Percentiles rank a stretch among this genome's conserved stretches.
phyloP scores from a whole-genome alignment of 2,329 filamentous ascomycete genomes.

The Xylariaceae sp. region DNA sequence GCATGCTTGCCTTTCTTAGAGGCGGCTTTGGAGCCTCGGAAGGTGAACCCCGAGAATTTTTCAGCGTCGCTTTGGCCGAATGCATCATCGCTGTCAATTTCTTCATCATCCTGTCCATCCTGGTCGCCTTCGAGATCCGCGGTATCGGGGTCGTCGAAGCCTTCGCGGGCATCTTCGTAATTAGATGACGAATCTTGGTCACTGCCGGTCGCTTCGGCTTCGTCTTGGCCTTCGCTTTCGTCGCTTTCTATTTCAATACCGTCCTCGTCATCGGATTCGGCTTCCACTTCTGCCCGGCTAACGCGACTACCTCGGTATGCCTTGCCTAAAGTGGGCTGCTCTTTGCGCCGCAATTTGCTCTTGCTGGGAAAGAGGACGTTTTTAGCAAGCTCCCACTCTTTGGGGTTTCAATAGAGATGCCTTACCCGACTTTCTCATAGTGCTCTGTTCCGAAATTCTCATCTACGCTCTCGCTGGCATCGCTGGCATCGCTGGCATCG shows the following conservation, averaged over 20 bases:
- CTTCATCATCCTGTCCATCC: constrained; percentile 44
- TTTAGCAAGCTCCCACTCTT: too few species aligned
- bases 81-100: constrained; percentile 64
- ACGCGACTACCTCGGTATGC: constrained; percentile 77
- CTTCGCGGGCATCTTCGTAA: constrained; percentile 26
- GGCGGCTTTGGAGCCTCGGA: constrained; percentile 54
- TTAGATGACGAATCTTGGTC: constrained; percentile 31
- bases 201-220: constrained; percentile 41
- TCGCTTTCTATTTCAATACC: too few species aligned
- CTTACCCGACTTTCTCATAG: constrained; percentile 52
- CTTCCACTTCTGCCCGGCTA: constrained; percentile 56
- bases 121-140: constrained; percentile 51
- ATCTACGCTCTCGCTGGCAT: constrained; percentile 46
- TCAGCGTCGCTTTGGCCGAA: constrained; percentile 84
- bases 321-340: constrained; percentile 65
- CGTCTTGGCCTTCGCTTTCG: constrained; percentile 37
- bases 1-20: constrained; percentile 27
- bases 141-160: constrained; percentile 52
- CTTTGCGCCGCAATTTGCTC: constrained; percentile 75
- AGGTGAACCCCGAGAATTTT: constrained; percentile 68
- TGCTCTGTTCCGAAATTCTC: constrained; percentile 73
- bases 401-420: neutral
- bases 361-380: constrained; percentile 46
- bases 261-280: constrained; percentile 30
- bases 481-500: constrained; percentile 49